phyloP scores from a whole-genome alignment of 768 basidiomycete species.

The Albatrellus ellisii region DNA sequence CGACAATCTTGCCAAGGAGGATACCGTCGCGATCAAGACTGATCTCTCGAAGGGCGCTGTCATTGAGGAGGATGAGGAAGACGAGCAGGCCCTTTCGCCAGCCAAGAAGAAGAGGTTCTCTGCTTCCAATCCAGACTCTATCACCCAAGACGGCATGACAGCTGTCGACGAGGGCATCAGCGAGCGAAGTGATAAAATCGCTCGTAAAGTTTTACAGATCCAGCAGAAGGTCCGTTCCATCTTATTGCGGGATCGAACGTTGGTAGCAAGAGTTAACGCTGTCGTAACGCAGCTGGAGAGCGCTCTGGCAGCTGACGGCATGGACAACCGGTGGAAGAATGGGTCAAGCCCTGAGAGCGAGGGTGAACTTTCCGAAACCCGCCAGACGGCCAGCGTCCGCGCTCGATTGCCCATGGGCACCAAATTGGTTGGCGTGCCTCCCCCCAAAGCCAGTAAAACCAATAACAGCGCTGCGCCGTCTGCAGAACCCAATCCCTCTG shows the following conservation, averaged over 20 bases:
- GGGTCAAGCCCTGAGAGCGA: constrained; percentile 38
- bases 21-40: constrained; percentile 31
- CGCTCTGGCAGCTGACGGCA: constrained; percentile 53
- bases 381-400: constrained; percentile 8
- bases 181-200: constrained; percentile 75
- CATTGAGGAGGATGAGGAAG: constrained; percentile 31
- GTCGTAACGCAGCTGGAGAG: constrained; percentile 47
- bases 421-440: constrained; percentile 16
- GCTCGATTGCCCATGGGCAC: constrained; percentile 23
- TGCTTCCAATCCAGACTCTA: constrained; percentile 44
- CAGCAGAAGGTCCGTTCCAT: constrained; percentile 65
- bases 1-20: constrained; percentile 24
- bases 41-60: constrained; percentile 44
- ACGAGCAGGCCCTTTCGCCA: constrained; percentile 16
- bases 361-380: constrained; percentile 29
- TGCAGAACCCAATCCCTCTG: constrained; percentile 20
- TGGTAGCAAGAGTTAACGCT: background rate
- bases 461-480: constrained; percentile 53
- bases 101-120: constrained; percentile 71
- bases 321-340: constrained; percentile 26
- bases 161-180: constrained; percentile 84
- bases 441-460: constrained; percentile 15
- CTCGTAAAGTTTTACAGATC: constrained; percentile 78
- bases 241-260: too few species aligned
- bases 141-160: constrained; percentile 68